Percentiles rank a stretch among this genome's conserved stretches.
Evolutionary conservation across 805 yeast species (phyloP).

Genomic region (Yarrowia keelungensis): DNA sequence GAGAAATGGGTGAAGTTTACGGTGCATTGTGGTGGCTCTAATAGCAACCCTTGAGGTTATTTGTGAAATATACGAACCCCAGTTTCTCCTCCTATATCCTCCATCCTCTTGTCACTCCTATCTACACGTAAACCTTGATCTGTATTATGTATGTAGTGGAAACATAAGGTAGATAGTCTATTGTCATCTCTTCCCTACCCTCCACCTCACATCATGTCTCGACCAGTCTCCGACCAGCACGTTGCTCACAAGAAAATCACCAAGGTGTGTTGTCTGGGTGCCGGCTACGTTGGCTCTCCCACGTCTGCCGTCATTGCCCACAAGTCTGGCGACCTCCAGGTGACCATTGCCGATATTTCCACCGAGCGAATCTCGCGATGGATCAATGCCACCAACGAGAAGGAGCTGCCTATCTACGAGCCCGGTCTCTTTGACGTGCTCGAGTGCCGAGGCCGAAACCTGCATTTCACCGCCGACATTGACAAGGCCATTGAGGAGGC

Average conservation of each 20-base stretch:
- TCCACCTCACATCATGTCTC: constrained; percentile 24
- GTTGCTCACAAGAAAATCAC: constrained; percentile 38
- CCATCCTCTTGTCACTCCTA: not conserved
- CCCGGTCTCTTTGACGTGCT: constrained; percentile 48
- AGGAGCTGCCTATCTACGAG: constrained; percentile 48
- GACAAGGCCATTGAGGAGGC: constrained; percentile 47
- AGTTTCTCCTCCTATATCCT: not conserved
- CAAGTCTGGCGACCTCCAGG: constrained; percentile 45
- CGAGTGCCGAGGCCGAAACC: constrained; percentile 43
- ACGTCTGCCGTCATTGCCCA: constrained; percentile 48
- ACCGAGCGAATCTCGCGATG: constrained; percentile 48
- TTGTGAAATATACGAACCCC: too few relatives aligned
- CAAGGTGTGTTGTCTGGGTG: constrained; percentile 47
- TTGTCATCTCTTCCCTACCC: not conserved
- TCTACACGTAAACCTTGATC: constrained; percentile 11
- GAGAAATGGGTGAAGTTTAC: not conserved
- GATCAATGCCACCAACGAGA: constrained; percentile 44
- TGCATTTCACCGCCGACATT: constrained; percentile 48
- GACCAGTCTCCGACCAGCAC: constrained; percentile 38
- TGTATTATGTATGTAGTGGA: not conserved
- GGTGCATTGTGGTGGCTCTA: too few relatives aligned
- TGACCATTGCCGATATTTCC: constrained; percentile 47
- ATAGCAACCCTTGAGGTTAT: too few relatives aligned
- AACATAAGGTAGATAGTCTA: not conserved
- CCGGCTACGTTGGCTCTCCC: constrained; percentile 49